Evolutionary conservation across 306 rosid genomes (phyloP).

Genomic region (Ormosia semicastrata): DNA sequence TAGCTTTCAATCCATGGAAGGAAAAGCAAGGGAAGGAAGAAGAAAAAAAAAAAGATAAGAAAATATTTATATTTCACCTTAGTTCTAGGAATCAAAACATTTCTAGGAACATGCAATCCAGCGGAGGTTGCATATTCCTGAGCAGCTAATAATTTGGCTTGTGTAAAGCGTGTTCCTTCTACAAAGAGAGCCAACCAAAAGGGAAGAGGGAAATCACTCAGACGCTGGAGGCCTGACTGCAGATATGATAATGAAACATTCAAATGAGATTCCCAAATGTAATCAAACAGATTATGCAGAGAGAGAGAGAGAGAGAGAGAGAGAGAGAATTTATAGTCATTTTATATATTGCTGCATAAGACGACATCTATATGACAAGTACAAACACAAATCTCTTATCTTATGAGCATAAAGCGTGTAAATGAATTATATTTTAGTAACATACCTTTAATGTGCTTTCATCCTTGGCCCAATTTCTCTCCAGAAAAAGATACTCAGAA

Average conservation of each 20-base stretch:
- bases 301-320: no score
- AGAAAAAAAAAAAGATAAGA: not conserved
- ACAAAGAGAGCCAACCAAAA: constrained; percentile 99
- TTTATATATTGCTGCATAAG: not conserved
- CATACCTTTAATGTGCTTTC: constrained; percentile 82
- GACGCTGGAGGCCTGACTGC: constrained; percentile 83
- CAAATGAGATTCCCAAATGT: constrained; percentile 23
- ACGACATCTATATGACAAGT: not conserved
- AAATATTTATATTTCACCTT: constrained; percentile 52
- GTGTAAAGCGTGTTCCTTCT: constrained; percentile 98
- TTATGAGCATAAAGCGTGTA: not conserved
- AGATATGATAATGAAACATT: constrained; percentile 39
- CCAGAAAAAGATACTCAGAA: constrained; percentile 92
- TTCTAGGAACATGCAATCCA: constrained; percentile 82
- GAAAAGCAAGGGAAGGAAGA: not conserved
- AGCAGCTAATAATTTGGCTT: constrained; percentile 83
- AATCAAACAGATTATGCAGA: constrained; percentile 13
- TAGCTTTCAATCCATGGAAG: not conserved
- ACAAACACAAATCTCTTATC: not conserved
- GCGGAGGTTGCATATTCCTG: constrained; percentile 82
- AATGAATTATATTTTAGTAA: not conserved
- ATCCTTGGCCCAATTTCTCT: constrained; percentile 98
- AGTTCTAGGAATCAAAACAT: constrained; percentile 96
- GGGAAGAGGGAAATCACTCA: constrained; percentile 84
- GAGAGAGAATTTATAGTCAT: not conserved